A percentile compares a stretch with the other conserved stretches of the same genome.
Evolutionary conservation across 805 yeast genomes (phyloP).

Genomic region (Cyberlindnera japonica): DNA sequence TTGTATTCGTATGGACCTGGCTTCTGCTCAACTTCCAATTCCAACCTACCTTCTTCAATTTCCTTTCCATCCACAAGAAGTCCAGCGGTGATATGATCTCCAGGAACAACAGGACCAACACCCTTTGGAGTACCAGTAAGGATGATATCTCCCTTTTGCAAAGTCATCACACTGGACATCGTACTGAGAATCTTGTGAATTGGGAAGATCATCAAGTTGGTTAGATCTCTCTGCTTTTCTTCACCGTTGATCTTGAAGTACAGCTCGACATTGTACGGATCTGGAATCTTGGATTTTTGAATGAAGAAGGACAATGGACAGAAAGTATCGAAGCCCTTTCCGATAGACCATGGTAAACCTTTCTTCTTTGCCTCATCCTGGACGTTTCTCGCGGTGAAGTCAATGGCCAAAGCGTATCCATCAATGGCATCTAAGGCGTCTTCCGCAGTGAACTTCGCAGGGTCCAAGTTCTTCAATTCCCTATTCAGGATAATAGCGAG

Average conservation of each 20-base stretch:
- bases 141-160: constrained; percentile 85
- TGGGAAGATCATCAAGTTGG: constrained; percentile 83
- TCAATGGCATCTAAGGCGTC: constrained; percentile 77
- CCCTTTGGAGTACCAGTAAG: constrained; percentile 98
- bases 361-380: constrained; percentile 92
- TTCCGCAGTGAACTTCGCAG: constrained; percentile 48
- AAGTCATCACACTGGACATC: constrained; percentile 86
- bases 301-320: constrained; percentile 79
- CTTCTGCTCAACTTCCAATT: constrained; percentile 36
- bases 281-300: constrained; percentile 59
- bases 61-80: constrained; percentile 51
- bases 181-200: constrained; percentile 75
- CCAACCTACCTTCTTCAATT: constrained; percentile 43
- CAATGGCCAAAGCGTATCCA: constrained; percentile 88
- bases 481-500: constrained; percentile 73
- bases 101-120: constrained; percentile 80
- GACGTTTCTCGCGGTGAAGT: constrained; percentile 92
- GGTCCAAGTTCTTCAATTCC: constrained; percentile 56
- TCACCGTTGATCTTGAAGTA: constrained; percentile 67
- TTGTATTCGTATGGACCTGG: constrained; percentile 59
- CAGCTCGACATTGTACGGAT: constrained; percentile 68
- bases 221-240: constrained; percentile 66
- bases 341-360: constrained; percentile 96
- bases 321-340: constrained; percentile 96
- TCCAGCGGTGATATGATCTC: constrained; percentile 70